phyloP scores from a whole-genome alignment of 768 basidiomycete genomes.

The Mycena amicta region DNA sequence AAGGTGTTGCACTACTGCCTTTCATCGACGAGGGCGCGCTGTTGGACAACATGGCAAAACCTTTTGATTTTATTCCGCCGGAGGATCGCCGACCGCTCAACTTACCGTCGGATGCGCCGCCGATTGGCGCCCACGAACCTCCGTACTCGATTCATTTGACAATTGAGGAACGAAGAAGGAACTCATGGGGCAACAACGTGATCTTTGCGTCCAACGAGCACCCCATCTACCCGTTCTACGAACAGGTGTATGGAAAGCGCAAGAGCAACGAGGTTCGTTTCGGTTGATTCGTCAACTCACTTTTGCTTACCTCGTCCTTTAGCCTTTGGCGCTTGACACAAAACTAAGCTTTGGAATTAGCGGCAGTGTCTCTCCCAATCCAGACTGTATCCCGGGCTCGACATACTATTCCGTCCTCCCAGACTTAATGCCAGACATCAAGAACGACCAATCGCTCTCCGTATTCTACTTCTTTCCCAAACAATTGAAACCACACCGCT shows the following conservation, averaged over 20 bases:
- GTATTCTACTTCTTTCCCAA: conserved; percentile 88
- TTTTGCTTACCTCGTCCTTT: conserved; percentile 19
- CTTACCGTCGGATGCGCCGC: conserved; percentile 1
- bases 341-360: conserved; percentile 75
- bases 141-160: conserved; percentile 46
- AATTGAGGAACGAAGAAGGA: conserved; percentile 82
- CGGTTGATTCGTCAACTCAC: conserved; percentile 2
- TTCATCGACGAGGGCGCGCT: conserved; percentile 90
- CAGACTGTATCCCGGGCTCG: conserved; percentile 88
- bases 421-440: conserved; percentile 70
- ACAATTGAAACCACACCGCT: conserved; percentile 84
- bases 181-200: conserved; percentile 81
- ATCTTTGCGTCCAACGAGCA: conserved; percentile 86
- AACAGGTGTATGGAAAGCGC: conserved; percentile 87
- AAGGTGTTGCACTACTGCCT: conserved; percentile 93
- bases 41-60: conserved; percentile 74
- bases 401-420: conserved; percentile 81
- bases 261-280: conserved; percentile 70
- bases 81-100: conserved; percentile 16
- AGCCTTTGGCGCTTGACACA: conserved; percentile 78
- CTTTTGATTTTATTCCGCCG: conserved; percentile 12
- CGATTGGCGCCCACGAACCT: conserved; percentile 10
- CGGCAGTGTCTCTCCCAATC: conserved; percentile 81
- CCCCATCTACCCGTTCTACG: conserved; percentile 84
- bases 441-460: conserved; percentile 85